Conservation (phyloP, 768 basidiomycete species). For the Phanerochaete sordida region DNA sequence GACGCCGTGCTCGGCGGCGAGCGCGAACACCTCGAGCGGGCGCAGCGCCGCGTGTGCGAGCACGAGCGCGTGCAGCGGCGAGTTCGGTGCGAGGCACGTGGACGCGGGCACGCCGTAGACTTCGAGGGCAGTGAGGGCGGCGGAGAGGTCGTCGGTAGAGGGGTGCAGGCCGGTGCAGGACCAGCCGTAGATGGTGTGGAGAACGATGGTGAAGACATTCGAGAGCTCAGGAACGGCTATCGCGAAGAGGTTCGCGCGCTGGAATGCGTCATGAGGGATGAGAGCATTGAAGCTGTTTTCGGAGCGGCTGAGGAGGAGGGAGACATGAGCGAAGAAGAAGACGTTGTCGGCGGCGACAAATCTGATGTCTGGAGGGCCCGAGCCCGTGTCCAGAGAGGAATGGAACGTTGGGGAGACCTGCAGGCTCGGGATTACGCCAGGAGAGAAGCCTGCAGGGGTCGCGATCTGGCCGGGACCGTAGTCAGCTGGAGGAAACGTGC, state of each 20-base stretch:
- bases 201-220: conserved; percentile 27
- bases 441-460: too few species aligned
- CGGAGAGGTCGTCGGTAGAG: conserved; percentile 19
- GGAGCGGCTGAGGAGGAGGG: neutral
- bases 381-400: neutral
- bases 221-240: conserved; percentile 22
- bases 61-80: conserved; percentile 30
- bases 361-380: neutral
- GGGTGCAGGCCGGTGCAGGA: conserved; percentile 23
- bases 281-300: neutral
- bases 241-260: neutral
- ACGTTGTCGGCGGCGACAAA: neutral
- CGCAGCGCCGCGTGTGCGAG: conserved; percentile 31
- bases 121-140: conserved; percentile 19
- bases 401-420: neutral
- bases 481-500: too few species aligned
- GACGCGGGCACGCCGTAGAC: conserved; percentile 23
- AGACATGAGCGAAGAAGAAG: neutral
- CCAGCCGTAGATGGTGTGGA: conserved; percentile 30
- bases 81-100: conserved; percentile 22
- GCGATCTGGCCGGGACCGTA: too few species aligned
- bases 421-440: too few species aligned
- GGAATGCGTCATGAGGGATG: neutral
- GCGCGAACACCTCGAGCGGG: conserved; percentile 38
- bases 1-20: conserved; percentile 34